Evolutionary conservation across 2,329 filamentous ascomycete species (phyloP), one percentile per base, ranked within the genome.

Genomic region (Paraphoma sp.): DNA sequence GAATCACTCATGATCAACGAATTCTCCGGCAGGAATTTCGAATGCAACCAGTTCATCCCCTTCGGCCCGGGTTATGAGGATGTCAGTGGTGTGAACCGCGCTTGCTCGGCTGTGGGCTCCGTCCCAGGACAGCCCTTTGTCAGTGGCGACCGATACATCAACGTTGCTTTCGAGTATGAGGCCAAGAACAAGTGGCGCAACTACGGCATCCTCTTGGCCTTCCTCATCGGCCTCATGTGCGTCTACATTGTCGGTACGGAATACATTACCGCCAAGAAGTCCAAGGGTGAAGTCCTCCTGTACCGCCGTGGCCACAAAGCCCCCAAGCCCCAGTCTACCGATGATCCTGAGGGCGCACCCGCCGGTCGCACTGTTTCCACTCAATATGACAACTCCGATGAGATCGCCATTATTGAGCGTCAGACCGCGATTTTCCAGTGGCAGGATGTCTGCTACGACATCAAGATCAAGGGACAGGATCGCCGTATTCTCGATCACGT

Each of bases 371-470:
- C 68, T 14, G 71, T 70, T 30, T 64, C 62, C 18, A 73, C 72
- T 38, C 73, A 76, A 49, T 74, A 77, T 43, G 76, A 72, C 59
- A 70, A 72, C 43, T 72, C 69, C 2, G 70, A 45, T 29, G 51
- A 77, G 18, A 76, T 78, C 38, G 78, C 84, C 78, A 64, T 81
- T 71, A 76, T 85, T 81, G 75, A 85, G 81, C 76, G 81, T 62
- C 88, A 92, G 71, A 92, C 86, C 4, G 90, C 90, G 18, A 86
- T 93, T 58, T 96, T 96, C 82, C 90, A 92, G 70, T 96, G 92
- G 93, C 85, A 88, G 62, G 84, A 94, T 65, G 89, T 96, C 1
- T 93, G 89, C 78, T 97, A 86, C 63, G 83, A 85, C 43, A 89
- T 92, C 74, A 89, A 91, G 75, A 93, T 96, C 78, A 96, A 96